Base-by-base conservation (phyloP, 352 stramenopile genomes). In the Poterioochromonas sp. region DNA sequence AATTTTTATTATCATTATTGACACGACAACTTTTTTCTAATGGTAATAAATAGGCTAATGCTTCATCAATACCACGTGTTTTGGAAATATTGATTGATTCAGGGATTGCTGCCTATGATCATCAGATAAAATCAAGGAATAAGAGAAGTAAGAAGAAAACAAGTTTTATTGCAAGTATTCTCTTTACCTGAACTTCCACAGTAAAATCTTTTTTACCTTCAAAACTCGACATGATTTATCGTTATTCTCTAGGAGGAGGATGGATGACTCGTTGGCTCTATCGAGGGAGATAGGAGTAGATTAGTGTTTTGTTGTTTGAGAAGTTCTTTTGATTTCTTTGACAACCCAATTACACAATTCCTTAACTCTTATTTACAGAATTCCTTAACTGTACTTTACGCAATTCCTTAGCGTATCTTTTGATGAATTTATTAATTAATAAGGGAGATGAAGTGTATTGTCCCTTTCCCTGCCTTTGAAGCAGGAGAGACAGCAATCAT, bases 1-100 rank as follows among this genome's bases (percentile, higher is more conserved):
- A 87, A 83, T 89, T 94, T 20, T 85, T 80, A 82, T 93, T 87
- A 70, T 86, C 84, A 76, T 86, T 86, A 18, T 81, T 79, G 64
- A 85, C 68, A 43, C 83, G 79, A 73, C 81, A 85, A n/a, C 84
- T 81, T 41, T 84, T 83, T 77, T 86, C 83, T 18, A 53, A 39
- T 83, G 93, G 92, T 83, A 74, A 54, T 39, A 74, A 26, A 53
- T 39, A 53, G 40, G 15, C 40, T 26, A 74, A 11, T 34, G 65
- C 65, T 34, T 74, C 65, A 40, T 74, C 65, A 5, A 74, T 35
- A 47, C 63, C 40, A 32, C 29, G 18, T 12, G 20, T 47, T 2
- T 74, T 18, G 32, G 40, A 20, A 35, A 74, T 58, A 39, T 3
- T 1, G 1, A 37, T 34, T 39, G 65, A 53, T 26, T 74, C 5